phyloP scores from a whole-genome alignment of 1,139 yeast genomes.

The Eremothecium coryli region DNA sequence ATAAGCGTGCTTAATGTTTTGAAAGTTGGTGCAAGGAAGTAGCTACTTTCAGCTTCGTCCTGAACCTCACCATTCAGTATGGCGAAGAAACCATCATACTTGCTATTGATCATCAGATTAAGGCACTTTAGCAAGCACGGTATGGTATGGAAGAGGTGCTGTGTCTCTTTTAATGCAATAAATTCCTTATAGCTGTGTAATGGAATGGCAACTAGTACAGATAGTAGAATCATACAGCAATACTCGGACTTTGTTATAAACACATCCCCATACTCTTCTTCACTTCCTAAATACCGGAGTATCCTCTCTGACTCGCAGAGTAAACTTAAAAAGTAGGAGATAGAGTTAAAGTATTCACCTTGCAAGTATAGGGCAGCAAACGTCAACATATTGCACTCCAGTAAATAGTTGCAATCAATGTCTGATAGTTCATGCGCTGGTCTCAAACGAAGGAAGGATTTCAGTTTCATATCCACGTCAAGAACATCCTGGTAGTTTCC shows the following conservation, averaged over 20 bases:
- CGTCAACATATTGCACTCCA: slow-evolving; percentile 15
- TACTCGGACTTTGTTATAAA: slow-evolving; percentile 19
- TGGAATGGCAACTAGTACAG: slow-evolving; percentile 22
- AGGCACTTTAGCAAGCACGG: slow-evolving; percentile 14
- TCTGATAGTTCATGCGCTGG: neutral
- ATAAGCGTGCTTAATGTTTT: slow-evolving; percentile 14
- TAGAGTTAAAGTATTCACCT: slow-evolving; percentile 21
- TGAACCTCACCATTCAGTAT: slow-evolving; percentile 19
- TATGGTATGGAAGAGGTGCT: slow-evolving; percentile 11
- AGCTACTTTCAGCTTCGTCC: slow-evolving; percentile 12
- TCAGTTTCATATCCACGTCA: slow-evolving; percentile 2
- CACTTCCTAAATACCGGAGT: slow-evolving; percentile 7
- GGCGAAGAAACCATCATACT: slow-evolving; percentile 19
- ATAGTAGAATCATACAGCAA: slow-evolving; percentile 18
- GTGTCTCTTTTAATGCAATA: slow-evolving; percentile 15
- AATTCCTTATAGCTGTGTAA: slow-evolving; percentile 24
- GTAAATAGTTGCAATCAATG: slow-evolving; percentile 11
- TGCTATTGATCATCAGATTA: slow-evolving; percentile 19
- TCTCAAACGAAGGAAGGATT: neutral
- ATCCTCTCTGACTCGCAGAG: slow-evolving; percentile 14
- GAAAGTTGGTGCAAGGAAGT: slow-evolving; percentile 20
- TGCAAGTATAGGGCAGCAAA: slow-evolving; percentile 18
- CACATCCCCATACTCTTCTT: slow-evolving; percentile 4
- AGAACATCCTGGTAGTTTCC: slow-evolving; percentile 2
- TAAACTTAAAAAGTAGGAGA: slow-evolving; percentile 16